A percentile compares a stretch with the other conserved stretches of the same genome.
Evolutionary conservation across 1,284 basidiomycete genomes (phyloP).

Genomic region (Ustilago vetiveriae): DNA sequence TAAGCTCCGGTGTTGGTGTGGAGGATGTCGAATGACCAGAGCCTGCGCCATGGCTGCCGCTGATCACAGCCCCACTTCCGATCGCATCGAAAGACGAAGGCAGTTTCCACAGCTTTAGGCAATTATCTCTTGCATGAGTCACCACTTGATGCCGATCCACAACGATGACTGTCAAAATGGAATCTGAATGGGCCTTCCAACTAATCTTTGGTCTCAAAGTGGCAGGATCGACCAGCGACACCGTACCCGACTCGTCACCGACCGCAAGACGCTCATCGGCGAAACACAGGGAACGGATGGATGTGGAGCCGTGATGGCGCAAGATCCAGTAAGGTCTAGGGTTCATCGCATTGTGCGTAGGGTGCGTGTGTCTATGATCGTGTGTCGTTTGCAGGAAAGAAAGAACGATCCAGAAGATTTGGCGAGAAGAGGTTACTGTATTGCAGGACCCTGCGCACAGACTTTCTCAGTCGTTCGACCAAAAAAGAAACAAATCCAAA

Average conservation of each 20-base stretch:
- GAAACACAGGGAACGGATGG: slow-evolving; percentile 74
- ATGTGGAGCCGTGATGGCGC: slow-evolving; percentile 74
- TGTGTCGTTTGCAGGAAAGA: too few species aligned
- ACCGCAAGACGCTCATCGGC: slow-evolving; percentile 82
- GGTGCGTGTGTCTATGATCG: too few species aligned
- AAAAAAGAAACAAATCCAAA: too few species aligned
- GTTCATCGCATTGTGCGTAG: slow-evolving; percentile 12
- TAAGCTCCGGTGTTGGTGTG: slow-evolving; percentile 70
- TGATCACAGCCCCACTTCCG: not conserved
- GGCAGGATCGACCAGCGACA: slow-evolving; percentile 77
- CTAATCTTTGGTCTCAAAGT: slow-evolving; percentile 76
- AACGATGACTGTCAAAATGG: slow-evolving; percentile 80
- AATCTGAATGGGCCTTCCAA: slow-evolving; percentile 82
- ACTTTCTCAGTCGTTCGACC: too few species aligned
- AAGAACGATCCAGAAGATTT: too few species aligned
- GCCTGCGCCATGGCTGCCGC: not conserved
- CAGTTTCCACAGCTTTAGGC: slow-evolving; percentile 75
- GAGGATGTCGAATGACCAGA: slow-evolving; percentile 61
- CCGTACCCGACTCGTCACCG: slow-evolving; percentile 78
- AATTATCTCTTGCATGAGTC: slow-evolving; percentile 90
- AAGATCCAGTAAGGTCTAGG: slow-evolving; percentile 76
- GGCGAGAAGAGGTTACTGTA: too few species aligned
- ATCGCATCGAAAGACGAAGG: not conserved
- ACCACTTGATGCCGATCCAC: slow-evolving; percentile 73
- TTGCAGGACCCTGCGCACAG: slow-evolving; percentile 12